Evolutionary conservation across 2,329 filamentous ascomycete genomes (phyloP), one percentile per base, ranked within the genome.

Genomic region (Ophiostoma quercus): DNA sequence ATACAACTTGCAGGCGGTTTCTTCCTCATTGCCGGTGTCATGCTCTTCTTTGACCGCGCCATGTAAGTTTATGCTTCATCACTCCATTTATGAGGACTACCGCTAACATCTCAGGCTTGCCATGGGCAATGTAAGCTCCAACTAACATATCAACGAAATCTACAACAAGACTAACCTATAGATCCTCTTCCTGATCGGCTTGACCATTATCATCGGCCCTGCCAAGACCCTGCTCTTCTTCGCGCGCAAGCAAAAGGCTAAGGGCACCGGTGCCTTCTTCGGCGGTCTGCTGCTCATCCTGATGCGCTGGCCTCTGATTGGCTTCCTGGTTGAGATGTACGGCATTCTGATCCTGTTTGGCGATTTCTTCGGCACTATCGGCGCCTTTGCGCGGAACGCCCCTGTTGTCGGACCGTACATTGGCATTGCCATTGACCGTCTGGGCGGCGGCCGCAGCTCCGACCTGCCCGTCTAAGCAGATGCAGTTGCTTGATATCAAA

Each of bases 171-270:
- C 32, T 37, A 63, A 37, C 19, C 34, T 39, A 39, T 76, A 96
- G 92, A 96, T 99, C 79, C 92, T 99, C 79, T 98, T 99, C 85
- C 88, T 99, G 69, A 92, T 97, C 82, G 95, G 95, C 79, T 88
- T 99, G 34, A 96, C 94, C 39, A 90, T 98, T 71, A 96, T 98
- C 76, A 97, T 99, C 81, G 95, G 95, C 62, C 87, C 92, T 32
- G 87, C 91, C 79, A 97, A 97, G 79, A 98, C 95, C 0, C 84
- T 94, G 73, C 84, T 91, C 78, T 99, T 99, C 88, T 99, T 99
- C 83, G 92, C 93, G 68, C 90, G 95, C 72, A 90, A 89, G 75
- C 92, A 97, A 78, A 99, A 99, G 80, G 87, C 92, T 76, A 93
- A 93, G 77, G 95, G 95, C 73, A 97, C 92, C 0, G 89, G 89